These are phyloP conservation scores for Ramaria rubella DNA, from an alignment of 768 basidiomycete genomes.

Conservation along the genomic window DNA sequence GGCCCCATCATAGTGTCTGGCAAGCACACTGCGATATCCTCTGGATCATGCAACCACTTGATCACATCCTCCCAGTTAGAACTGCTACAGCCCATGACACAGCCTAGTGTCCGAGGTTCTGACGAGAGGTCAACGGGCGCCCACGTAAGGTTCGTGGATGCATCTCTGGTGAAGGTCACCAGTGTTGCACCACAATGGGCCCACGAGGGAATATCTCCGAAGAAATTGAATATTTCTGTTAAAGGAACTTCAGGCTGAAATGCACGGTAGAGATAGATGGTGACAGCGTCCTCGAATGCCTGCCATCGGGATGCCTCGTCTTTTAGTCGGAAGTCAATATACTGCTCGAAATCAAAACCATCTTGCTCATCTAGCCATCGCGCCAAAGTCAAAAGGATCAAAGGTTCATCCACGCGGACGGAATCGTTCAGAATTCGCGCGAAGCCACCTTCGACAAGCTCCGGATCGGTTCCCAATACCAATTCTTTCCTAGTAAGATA, in stretches of 20 bases:
- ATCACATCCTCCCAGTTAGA: too few relatives aligned
- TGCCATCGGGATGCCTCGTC: neutral
- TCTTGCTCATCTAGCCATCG: neutral
- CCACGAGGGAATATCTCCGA: neutral
- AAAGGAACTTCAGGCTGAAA: neutral
- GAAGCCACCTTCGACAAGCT: neutral
- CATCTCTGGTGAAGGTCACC: neutral
- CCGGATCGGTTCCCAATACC: neutral
- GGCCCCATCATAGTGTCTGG: neutral
- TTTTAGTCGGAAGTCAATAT: neutral
- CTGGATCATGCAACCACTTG: too few relatives aligned
- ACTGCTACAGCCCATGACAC: neutral
- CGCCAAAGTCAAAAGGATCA: neutral
- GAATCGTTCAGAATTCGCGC: neutral
- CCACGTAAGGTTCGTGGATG: neutral
- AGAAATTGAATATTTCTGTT: neutral
- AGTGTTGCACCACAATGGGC: neutral
- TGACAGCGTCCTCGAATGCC: neutral
- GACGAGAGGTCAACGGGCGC: neutral
- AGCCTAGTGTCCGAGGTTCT: neutral
- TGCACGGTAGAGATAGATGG: neutral
- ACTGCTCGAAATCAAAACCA: neutral
- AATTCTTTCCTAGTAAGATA: neutral
- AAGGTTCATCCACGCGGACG: neutral
- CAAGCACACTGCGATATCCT: too few relatives aligned